These are phyloP conservation scores for Malania oleifera DNA, from an alignment of 164 flowering plant genomes.

Conservation along the genomic window DNA sequence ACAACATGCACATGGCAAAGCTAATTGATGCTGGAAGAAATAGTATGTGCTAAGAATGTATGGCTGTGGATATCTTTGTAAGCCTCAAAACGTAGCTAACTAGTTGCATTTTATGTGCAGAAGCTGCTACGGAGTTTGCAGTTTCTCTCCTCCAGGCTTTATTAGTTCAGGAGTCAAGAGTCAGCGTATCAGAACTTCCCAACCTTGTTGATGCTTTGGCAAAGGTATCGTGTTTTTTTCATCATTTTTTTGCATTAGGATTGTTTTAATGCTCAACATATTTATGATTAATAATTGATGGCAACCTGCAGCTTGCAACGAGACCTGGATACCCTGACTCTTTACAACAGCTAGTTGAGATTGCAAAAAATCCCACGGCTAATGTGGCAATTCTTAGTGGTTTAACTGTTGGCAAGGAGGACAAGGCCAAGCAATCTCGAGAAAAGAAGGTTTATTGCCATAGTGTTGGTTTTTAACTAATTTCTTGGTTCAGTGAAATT, in stretches of 20 bases:
- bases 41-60: conserved; percentile 46
- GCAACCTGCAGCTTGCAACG: conserved; percentile 58
- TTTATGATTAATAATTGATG: conserved; percentile 2
- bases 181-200: conserved; percentile 66
- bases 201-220: conserved; percentile 89
- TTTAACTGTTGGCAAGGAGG: conserved; percentile 52
- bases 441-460: conserved; percentile 65
- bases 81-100: conserved; percentile 4
- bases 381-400: conserved; percentile 29
- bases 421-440: conserved; percentile 45
- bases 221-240: conserved; percentile 45
- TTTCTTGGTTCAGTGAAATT: neutral
- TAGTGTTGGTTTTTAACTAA: neutral
- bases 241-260: neutral
- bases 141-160: conserved; percentile 73
- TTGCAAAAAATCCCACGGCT: conserved; percentile 64
- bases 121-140: conserved; percentile 85
- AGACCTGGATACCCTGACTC: conserved; percentile 92
- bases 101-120: conserved; percentile 42
- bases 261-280: neutral
- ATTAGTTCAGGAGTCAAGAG: conserved; percentile 58
- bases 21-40: conserved; percentile 95
- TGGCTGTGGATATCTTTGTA: neutral
- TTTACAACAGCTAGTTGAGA: conserved; percentile 76
- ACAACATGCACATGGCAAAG: conserved; percentile 89